Evolutionary conservation across 257 asterid genomes (phyloP).

Genomic region (Cinchona pubescens): DNA sequence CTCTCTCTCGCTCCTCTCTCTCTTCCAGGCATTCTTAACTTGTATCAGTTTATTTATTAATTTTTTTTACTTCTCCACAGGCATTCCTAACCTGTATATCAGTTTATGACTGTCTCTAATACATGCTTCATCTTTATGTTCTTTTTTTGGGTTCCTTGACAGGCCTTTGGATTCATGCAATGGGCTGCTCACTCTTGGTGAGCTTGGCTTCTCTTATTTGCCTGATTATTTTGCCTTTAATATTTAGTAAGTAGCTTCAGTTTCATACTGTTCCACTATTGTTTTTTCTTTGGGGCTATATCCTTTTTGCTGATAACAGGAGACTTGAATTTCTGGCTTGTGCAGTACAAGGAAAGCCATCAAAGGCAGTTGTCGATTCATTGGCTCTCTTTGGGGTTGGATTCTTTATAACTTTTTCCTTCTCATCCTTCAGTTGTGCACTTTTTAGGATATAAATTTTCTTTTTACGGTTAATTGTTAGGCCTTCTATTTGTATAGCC

Average conservation of each 20-base stretch:
- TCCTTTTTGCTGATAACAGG: constrained; percentile 19
- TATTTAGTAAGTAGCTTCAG: constrained; percentile 61
- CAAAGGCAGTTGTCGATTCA: constrained; percentile 78
- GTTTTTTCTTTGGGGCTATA: background rate
- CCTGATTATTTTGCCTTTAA: constrained; percentile 80
- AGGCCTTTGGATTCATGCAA: constrained; percentile 92
- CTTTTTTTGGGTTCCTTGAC: constrained; percentile 24
- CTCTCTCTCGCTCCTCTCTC: no score
- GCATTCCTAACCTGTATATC: background rate
- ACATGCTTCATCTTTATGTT: constrained; percentile 7
- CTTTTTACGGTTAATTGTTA: background rate
- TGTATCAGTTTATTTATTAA: background rate
- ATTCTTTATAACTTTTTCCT: constrained; percentile 20
- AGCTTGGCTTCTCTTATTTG: constrained; percentile 98
- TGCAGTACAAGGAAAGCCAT: constrained; percentile 93
- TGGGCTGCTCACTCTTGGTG: constrained; percentile 95
- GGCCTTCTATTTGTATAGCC: background rate
- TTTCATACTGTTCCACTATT: background rate
- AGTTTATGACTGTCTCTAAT: constrained; percentile 3
- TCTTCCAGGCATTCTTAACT: no score
- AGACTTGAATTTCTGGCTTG: constrained; percentile 19
- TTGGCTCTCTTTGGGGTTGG: constrained; percentile 94
- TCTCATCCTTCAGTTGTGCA: background rate
- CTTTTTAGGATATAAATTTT: background rate
- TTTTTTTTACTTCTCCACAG: no score